Base-by-base conservation (phyloP, 352 stramenopile species). In the Globisporangium sylvaticum region DNA sequence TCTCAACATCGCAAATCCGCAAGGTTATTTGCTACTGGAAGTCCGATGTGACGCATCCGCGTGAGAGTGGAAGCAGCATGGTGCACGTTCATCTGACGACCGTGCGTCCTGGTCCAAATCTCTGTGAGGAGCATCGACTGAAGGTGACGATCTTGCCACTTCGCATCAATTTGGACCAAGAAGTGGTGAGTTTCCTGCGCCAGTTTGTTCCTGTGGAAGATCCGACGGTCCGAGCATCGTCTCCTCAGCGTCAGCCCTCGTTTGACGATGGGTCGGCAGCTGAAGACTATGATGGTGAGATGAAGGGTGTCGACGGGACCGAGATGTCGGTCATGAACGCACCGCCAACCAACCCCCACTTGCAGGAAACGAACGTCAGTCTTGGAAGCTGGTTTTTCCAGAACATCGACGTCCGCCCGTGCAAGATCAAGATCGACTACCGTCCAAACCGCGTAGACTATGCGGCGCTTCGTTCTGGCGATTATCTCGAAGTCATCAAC, bases 1-100 rank as follows among this genome's bases (percentile, higher is more conserved):
- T 96, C 66, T 95, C 87, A 3, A 96, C 88, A 0, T 96, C 88
- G 0, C 87, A 95, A 70, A 96, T 96, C 65, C 85, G 88, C 52
- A 96, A 95, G 70, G 90, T 96, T 39, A 83, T 96, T 29, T 96
- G 87, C 73, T 94, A 96, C 70, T 96, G 88, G 88, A 96, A 96
- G 68, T 94, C 84, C 0, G 88, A 95, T 44, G 78, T 79, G 18
- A 88, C 77, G 6, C 88, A 96, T 59, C 85, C 85, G 56, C 83
- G 88, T 20, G 87, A 96, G 67, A 94, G 80, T 39, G 86, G 83
- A n/a, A 96, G 86, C 54, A 89, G 81, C 24, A 92, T 96, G 80
- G 78, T 91, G 42, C 83, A 88, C 27, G 64, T 95, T 34, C 83
- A 94, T 68, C 65, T 96, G 32, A 86, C 89, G 72, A 94, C 88